Conservation (phyloP, 1,139 yeast genomes). For the Kurtzmaniella quercitrusa region DNA sequence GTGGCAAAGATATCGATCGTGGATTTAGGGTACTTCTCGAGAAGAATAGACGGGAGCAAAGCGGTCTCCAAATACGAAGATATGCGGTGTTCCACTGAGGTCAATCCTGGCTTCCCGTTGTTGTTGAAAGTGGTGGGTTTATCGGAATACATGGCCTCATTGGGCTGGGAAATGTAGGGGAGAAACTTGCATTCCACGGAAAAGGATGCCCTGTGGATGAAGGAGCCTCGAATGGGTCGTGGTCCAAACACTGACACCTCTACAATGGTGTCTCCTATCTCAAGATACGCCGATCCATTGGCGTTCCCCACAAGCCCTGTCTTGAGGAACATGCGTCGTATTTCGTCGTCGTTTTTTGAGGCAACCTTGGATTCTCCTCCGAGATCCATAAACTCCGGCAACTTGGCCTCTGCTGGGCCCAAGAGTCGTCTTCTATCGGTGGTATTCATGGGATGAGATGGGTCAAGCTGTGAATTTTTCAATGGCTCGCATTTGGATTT, state of each 20-base stretch:
- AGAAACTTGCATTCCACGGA: conserved; percentile 63
- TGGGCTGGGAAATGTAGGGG: conserved; percentile 45
- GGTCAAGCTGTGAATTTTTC: neutral
- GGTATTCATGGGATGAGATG: conserved; percentile 25
- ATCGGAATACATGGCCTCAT: conserved; percentile 21
- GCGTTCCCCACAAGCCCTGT: conserved; percentile 66
- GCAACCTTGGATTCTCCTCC: conserved; percentile 2
- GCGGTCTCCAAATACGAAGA: conserved; percentile 57
- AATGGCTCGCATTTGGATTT: neutral
- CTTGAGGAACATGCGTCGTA: conserved; percentile 45
- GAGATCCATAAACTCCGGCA: conserved; percentile 31
- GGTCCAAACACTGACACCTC: conserved; percentile 85
- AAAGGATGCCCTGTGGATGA: conserved; percentile 63
- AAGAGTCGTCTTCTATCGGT: conserved; percentile 68
- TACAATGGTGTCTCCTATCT: conserved; percentile 57
- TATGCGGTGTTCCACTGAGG: conserved; percentile 48
- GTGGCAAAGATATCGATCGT: conserved; percentile 78
- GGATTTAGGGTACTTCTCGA: conserved; percentile 83
- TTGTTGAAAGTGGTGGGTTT: conserved; percentile 14
- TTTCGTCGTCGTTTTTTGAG: conserved; percentile 14
- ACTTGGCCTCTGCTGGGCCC: conserved; percentile 60
- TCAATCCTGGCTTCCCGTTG: conserved; percentile 34
- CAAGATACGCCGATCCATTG: conserved; percentile 81
- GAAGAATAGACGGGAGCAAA: conserved; percentile 55
- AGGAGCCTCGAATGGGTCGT: conserved; percentile 76